These are phyloP conservation scores for Pythium rishiriense DNA, from an alignment of 352 stramenopile species.

Conservation along the genomic window DNA sequence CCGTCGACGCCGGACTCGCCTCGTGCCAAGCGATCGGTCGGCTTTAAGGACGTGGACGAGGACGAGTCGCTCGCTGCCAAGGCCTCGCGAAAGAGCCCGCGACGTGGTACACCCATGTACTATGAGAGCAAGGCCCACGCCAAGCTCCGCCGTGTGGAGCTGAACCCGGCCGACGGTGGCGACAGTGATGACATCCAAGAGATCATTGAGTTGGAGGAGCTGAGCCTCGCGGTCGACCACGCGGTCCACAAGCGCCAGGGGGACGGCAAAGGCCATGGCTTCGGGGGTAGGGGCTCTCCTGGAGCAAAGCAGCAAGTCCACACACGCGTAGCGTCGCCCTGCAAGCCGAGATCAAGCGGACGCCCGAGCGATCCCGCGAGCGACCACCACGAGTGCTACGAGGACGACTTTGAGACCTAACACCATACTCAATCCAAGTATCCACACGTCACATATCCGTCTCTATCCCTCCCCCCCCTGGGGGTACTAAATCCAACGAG, in stretches of 20 bases:
- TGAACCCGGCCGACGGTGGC: conserved; percentile 39
- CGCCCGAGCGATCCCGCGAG: not conserved
- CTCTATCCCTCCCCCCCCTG: not conserved
- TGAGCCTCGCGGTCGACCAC: conserved; percentile 18
- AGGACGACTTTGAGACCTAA: conserved; percentile 84
- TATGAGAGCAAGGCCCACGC: conserved; percentile 7
- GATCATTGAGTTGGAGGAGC: conserved; percentile 71
- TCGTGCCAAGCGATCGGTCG: conserved; percentile 5
- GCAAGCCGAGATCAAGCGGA: not conserved
- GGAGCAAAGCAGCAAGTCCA: not conserved
- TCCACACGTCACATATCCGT: conserved; percentile 17
- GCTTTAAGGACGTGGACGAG: conserved; percentile 1
- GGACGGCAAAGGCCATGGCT: too few species aligned
- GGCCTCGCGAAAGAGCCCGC: not conserved
- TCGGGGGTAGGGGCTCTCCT: too few species aligned
- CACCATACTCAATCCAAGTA: conserved; percentile 3
- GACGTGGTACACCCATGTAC: conserved; percentile 19
- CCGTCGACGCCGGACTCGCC: conserved; percentile 16
- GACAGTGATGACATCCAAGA: conserved; percentile 82
- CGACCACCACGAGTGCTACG: conserved; percentile 59
- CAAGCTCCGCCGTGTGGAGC: conserved; percentile 16
- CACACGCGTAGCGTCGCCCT: not conserved
- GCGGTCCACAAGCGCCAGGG: too few species aligned
- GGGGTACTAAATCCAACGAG: not conserved
- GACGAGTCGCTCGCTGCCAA: not conserved